Evolutionary conservation across 2,329 filamentous ascomycete genomes (phyloP).

Genomic region (Aureobasidium sp.): DNA sequence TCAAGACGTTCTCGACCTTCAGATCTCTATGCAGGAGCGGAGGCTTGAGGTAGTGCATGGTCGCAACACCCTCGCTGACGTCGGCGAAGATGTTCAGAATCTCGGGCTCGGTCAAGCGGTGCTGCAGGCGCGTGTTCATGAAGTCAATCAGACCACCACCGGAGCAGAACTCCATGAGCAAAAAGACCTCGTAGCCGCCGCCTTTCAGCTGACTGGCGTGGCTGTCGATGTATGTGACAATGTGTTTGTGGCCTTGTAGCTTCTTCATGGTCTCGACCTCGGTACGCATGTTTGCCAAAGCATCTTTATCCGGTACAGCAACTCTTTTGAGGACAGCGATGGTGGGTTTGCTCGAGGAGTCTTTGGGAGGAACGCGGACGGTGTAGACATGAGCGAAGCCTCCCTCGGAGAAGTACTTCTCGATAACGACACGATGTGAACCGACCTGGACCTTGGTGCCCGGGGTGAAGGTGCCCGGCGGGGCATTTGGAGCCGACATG

Average conservation of each 20-base stretch:
- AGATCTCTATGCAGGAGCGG: slow-evolving; percentile 86
- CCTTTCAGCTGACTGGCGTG: slow-evolving; percentile 90
- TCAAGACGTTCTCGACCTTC: slow-evolving; percentile 97
- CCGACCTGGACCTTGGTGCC: slow-evolving; percentile 97
- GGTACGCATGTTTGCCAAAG: slow-evolving; percentile 89
- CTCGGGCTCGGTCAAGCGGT: slow-evolving; percentile 93
- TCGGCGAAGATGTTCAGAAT: slow-evolving; percentile 96
- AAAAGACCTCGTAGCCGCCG: slow-evolving; percentile 93
- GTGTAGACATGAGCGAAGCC: slow-evolving; percentile 98
- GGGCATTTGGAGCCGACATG: slow-evolving; percentile 21
- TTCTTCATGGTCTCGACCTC: slow-evolving; percentile 99
- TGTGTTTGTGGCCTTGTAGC: slow-evolving; percentile 88
- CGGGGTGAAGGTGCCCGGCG: slow-evolving; percentile 72
- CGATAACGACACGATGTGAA: slow-evolving; percentile 82
- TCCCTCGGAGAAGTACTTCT: slow-evolving; percentile 95
- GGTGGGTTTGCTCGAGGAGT: slow-evolving; percentile 59
- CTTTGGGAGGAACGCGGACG: slow-evolving; percentile 69
- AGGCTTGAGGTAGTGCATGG: slow-evolving; percentile 98
- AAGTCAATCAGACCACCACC: slow-evolving; percentile 97
- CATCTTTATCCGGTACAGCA: slow-evolving; percentile 90
- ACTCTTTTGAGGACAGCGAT: slow-evolving; percentile 87
- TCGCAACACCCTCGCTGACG: slow-evolving; percentile 90
- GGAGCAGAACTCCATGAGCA: slow-evolving; percentile 96
- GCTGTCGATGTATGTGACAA: slow-evolving; percentile 97
- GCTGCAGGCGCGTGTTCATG: slow-evolving; percentile 97